Percentiles rank a stretch among this genome's conserved stretches.
These are phyloP conservation scores for Pseudogymnoascus sp. DNA, from an alignment of 2,329 filamentous ascomycete genomes.

Conservation along the genomic window DNA sequence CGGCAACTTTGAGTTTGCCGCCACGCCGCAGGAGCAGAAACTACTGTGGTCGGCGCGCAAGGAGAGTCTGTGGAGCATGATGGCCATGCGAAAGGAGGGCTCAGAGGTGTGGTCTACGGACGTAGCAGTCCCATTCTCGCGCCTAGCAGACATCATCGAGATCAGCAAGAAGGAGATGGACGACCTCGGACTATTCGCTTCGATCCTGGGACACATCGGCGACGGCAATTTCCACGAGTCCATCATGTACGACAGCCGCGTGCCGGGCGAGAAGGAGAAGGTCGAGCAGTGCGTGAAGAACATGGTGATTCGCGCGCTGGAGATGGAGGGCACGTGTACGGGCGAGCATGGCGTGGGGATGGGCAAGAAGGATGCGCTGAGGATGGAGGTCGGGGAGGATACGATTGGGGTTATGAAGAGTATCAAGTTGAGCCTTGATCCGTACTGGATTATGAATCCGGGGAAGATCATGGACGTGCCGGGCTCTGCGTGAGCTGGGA, in stretches of 20 bases:
- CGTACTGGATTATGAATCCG: conserved; percentile 81
- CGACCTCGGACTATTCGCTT: conserved; percentile 75
- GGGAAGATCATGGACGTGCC: conserved; percentile 78
- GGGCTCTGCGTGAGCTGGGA: neutral
- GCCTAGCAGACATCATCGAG: conserved; percentile 67
- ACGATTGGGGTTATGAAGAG: conserved; percentile 78
- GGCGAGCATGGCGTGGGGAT: conserved; percentile 81
- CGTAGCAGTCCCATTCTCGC: conserved; percentile 71
- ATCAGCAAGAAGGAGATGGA: conserved; percentile 84
- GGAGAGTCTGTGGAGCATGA: conserved; percentile 76
- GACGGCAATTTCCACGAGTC: conserved; percentile 93
- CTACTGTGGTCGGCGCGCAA: conserved; percentile 74
- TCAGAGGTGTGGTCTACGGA: conserved; percentile 79
- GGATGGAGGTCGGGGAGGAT: conserved; percentile 70
- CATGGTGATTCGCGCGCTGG: conserved; percentile 82
- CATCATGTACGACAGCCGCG: conserved; percentile 72
- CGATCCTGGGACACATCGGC: conserved; percentile 80
- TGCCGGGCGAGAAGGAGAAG: conserved; percentile 61
- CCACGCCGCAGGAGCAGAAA: conserved; percentile 59
- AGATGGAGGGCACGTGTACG: conserved; percentile 91
- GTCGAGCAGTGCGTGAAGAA: conserved; percentile 77
- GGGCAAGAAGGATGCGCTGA: conserved; percentile 72
- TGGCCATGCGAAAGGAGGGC: conserved; percentile 55
- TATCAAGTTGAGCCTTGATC: conserved; percentile 76
- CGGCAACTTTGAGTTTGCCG: conserved; percentile 67